Conservation (phyloP, 495 filamentous ascomycete species). For the Peziza echinospora region DNA sequence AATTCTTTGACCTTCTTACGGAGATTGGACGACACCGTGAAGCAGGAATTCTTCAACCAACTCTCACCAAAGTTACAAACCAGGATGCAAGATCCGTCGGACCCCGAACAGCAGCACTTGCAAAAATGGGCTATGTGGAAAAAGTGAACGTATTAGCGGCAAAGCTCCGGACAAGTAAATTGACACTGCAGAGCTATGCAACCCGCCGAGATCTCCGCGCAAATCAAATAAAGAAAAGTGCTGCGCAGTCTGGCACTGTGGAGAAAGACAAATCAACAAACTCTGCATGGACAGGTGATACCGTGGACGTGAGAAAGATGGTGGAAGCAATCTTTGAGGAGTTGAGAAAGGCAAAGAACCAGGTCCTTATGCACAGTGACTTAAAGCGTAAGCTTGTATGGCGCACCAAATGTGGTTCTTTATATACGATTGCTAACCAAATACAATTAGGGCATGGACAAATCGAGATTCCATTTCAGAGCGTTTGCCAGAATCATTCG, state of each 20-base stretch:
- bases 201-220: neutral
- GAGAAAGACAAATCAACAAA: conserved; percentile 10
- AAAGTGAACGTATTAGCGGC: conserved; percentile 48
- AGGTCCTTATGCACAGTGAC: conserved; percentile 34
- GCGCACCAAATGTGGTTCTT: too few relatives aligned
- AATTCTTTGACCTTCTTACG: conserved; percentile 44
- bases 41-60: conserved; percentile 56
- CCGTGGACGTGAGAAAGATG: conserved; percentile 27
- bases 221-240: neutral
- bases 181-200: conserved; percentile 27
- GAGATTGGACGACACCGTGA: conserved; percentile 54
- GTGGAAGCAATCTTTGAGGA: conserved; percentile 27
- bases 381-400: conserved; percentile 38
- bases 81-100: conserved; percentile 84
- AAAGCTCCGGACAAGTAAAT: conserved; percentile 42
- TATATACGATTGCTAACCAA: neutral
- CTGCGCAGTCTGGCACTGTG: neutral
- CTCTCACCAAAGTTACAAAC: conserved; percentile 49
- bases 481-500: conserved; percentile 44
- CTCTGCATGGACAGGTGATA: conserved; percentile 28
- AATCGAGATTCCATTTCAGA: conserved; percentile 40
- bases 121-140: conserved; percentile 60
- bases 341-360: conserved; percentile 23
- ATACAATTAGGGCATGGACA: conserved; percentile 22
- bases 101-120: conserved; percentile 51